Evolutionary conservation across 768 basidiomycete genomes (phyloP), one percentile per base, ranked within the genome.

Genomic region (Cubamyces sp.): DNA sequence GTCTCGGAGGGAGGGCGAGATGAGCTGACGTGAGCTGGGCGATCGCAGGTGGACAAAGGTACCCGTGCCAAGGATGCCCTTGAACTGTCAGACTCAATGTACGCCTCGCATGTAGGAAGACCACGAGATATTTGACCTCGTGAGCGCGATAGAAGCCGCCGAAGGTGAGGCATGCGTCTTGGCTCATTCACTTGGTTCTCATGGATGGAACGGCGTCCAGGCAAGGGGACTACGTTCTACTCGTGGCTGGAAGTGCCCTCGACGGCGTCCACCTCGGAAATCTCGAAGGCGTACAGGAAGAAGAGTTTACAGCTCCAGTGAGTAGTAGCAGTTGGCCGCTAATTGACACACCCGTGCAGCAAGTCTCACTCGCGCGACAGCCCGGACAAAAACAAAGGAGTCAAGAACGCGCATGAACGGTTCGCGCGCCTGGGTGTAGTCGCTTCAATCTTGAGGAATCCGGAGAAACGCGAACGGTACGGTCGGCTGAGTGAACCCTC

Each of bases 101-200:
- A 19, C 8, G n/a, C 19, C 16, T 25, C 34, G 25, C 5, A 34
- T 18, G 48, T 25, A 94, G 90, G 91, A 96, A 76, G 95, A 98
- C 77, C 84, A 97, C 79, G 95, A 98, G 75, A 96, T 98, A 40
- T 98, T 98, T 71, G 96, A 97, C 76, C 82, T 97, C 15, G 94
- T 96, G 61, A 83, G 84, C 64, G 91, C 83, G 19, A 73, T 98
- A 21, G 88, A 96, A 74, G 79, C 78, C 3, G 79, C 92, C 2
- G 96, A 97, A 79, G 94, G 94, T 81, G 54, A 54, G 77, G 23
- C 48, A 28, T 71, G 46, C 26, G 19, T 7, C 49, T 21, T 39
- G 41, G 34, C 23, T 41, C 34, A 42, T 26, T 30, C 26, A 30
- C 41, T 49, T 11, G 46, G 14, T 9, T 5, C 41, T 40, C 34